Base-by-base conservation (phyloP, 225 moss, liverwort and hornwort genomes). In the Ulota crispa region DNA sequence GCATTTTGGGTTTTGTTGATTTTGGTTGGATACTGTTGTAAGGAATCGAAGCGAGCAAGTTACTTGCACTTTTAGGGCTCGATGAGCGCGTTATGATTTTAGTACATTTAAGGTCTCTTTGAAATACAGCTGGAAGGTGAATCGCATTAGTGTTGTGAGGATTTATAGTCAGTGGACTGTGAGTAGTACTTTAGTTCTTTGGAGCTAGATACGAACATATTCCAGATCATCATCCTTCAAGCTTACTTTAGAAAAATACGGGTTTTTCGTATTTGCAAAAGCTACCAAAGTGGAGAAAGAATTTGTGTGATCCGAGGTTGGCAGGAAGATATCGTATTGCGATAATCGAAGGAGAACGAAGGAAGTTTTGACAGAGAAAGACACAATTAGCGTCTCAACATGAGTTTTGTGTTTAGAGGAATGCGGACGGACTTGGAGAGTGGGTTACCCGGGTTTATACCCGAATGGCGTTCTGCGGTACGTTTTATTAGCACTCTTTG, bases 361-460 rank as follows among this genome's bases (percentile, higher is more conserved):
- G 69, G 23, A 67, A 31, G 53, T 68, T 47, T 52, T 31, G 54
- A 70, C 26, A 57, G 30, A 34, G 20, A 78, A 42, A 79, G 23
- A 56, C 28, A 56, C 28, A 39, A 70, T 75, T 52, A 39, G 60
- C 28, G 9, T 52, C 7, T 62, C 53, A 84, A 37, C 18, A 92
- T 92, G 92, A 92, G 92, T 86, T 91, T 91, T 63, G 92, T 91
- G 31, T 92, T 92, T 78, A 87, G 91, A 86, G 92, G 92, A 81
- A 84, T 91, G 18, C 78, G 92, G 71, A 80, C 85, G 71, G 92
- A 92, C 78, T 82, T 91, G 87, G 92, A 92, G 82, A 86, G 80
- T 77, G 92, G 91, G 13, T 68, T 92, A 32, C 83, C 91, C 72
- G 81, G 82, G 47, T 91, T 91, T n/a, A 85, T 90, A 77, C 89